phyloP scores from a whole-genome alignment of 139 green algal genomes.

The Coelastrella sp. region DNA sequence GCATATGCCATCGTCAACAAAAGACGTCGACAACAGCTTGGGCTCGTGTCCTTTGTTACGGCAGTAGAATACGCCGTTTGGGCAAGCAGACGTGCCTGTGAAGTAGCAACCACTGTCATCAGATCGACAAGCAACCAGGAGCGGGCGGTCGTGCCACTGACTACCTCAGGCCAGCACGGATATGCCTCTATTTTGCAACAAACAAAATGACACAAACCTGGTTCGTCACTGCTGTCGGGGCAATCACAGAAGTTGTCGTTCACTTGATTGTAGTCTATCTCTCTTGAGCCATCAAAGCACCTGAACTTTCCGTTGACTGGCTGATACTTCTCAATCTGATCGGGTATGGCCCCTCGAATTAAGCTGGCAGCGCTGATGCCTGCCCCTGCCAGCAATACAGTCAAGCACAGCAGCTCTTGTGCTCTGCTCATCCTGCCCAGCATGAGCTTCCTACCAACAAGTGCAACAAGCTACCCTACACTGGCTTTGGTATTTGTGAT shows the following conservation, averaged over 20 bases:
- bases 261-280: slow-evolving; percentile 70
- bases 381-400: not conserved
- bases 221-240: slow-evolving; percentile 93
- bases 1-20: slow-evolving; percentile 96
- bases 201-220: slow-evolving; percentile 62
- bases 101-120: not conserved
- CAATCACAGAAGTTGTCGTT: slow-evolving; percentile 99
- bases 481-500: not conserved
- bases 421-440: not conserved
- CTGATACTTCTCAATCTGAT: slow-evolving; percentile 49
- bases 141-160: not conserved
- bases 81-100: slow-evolving; percentile 90
- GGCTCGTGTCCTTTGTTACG: slow-evolving; percentile 81
- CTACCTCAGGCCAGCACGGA: no score
- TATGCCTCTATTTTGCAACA: not conserved
- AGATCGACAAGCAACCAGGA: not conserved
- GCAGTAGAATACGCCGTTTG: slow-evolving; percentile 90
- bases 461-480: not conserved
- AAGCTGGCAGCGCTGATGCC: not conserved
- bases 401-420: not conserved
- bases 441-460: not conserved
- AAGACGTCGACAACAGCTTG: slow-evolving; percentile 73
- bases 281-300: slow-evolving; percentile 76
- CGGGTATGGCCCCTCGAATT: slow-evolving; percentile 50
- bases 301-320: slow-evolving; percentile 58